Percentiles rank a stretch among this genome's conserved stretches.
Conservation (phyloP, 805 yeast genomes). For the Candida suzukii region DNA sequence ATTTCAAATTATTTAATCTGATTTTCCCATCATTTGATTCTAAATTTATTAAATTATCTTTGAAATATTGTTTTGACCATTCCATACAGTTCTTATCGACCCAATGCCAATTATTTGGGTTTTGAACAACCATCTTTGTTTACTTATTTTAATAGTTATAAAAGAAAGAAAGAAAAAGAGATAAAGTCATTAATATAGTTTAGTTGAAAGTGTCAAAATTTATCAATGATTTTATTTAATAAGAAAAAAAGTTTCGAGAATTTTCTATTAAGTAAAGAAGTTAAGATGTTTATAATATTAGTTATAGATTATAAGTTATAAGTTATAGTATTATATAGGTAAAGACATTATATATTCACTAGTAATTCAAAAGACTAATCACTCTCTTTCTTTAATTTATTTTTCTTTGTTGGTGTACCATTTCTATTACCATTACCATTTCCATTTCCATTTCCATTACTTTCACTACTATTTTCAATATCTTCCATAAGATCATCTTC, state of each 20-base stretch:
- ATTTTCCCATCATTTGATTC: conserved; percentile 25
- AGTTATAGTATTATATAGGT: too few relatives aligned
- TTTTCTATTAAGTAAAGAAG: too few relatives aligned
- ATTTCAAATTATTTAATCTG: conserved; percentile 36
- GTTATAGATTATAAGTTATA: too few relatives aligned
- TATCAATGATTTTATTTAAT: background rate
- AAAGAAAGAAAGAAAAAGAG: too few relatives aligned
- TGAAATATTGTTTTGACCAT: conserved; percentile 81
- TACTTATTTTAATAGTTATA: too few relatives aligned
- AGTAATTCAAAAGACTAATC: background rate
- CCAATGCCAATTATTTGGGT: conserved; percentile 99
- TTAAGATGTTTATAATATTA: too few relatives aligned
- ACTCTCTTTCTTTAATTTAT: background rate
- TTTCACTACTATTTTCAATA: conserved; percentile 5
- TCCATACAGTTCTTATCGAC: conserved; percentile 93
- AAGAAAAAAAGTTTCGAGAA: background rate
- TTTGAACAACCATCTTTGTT: conserved; percentile 66
- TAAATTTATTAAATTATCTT: conserved; percentile 48
- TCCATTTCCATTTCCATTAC: conserved; percentile 7
- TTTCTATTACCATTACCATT: conserved; percentile 7
- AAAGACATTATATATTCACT: too few relatives aligned
- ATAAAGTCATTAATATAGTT: background rate
- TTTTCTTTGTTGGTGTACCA: conserved; percentile 14
- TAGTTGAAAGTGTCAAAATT: background rate
- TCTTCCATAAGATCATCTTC: conserved; percentile 15